Evolutionary conservation across 1,139 yeast genomes (phyloP), one percentile per base, ranked within the genome.

Genomic region (Suhomyces guaymorum): DNA sequence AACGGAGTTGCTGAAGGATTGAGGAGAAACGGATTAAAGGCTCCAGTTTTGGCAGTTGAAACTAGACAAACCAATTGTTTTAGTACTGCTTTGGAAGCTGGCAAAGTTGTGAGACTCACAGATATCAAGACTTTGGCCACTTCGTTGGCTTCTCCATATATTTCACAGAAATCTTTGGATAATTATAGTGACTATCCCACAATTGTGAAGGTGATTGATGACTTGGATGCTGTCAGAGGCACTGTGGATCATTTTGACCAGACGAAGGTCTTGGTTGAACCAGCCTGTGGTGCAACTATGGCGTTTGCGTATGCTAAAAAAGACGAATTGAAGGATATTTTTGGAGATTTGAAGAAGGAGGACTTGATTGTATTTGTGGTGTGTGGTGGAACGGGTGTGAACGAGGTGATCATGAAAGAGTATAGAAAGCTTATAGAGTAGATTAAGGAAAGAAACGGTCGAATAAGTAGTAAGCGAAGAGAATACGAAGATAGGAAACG

Each of bases 221-320:
- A 68, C 38, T 32, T 44, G 14, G 72, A 67, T 23, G 66, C 72
- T 1, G 51, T 62, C 2, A 47, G 48, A 27, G 71, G 63, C 0
- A 43, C 56, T 2, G 44, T 66, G 10, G 54, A 56, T 21, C 59
- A 52, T 35, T 54, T 52, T 37, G 53, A 57, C 8, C 43, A 41
- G 8, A 58, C 61, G 21, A 54, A 56, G 2, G 43, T 37, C 14
- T 34, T 54, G 13, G 61, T 66, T 3, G 73, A 68, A 39, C 73
- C 73, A 1, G 73, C 74, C 1, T 68, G 73, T 48, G 73, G 73
- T 2, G 72, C 72, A 0, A 56, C 71, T 2, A 45, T 60, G 11
- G 48, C 61, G 0, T 28, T 28, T 24, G 65, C 57, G 2, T 55
- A 53, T 33, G 47, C 49, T 14, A 52, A 57, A 36, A 24, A 41